Evolutionary conservation across 306 rosid species (phyloP), one percentile per base, ranked within the genome.

Genomic region (Hippophae gyantsensis): DNA sequence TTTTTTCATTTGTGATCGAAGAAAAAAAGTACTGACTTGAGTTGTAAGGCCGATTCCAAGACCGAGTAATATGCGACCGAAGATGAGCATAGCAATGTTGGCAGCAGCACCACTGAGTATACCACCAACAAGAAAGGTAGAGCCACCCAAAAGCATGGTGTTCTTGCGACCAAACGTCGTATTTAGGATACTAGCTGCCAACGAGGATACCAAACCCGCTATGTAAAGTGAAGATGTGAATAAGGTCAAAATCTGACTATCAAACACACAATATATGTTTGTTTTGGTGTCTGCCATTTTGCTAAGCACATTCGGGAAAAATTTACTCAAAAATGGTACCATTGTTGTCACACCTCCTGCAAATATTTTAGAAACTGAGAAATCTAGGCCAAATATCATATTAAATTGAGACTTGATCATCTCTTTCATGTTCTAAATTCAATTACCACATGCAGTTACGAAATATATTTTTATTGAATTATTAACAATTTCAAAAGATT

Each of bases 31-130:
- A 68, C 88, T 71, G 54, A 79, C 90, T 58, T 89, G 94, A 67
- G 75, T 83, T 6, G 94, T 85, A 67, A 89, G 85, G 27, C 94
- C 94, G 2, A 85, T 80, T 4, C 86, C 97, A 10, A 89, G 54
- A 0, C 94, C 90, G 1, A 89, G 88, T 65, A 85, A 55, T 57
- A 89, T 45, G 23, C 96, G 94, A 9, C 94, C 96, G 9, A 83
- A 40, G 47, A 89, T 85, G 62, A 85, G 86, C 94, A 85, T 85
- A 7, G 73, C 68, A 55, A 85, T 55, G 58, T 83, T 83, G 48
- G 60, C 74, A 2, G 94, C 84, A 5, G 69, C 85, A 7, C 92
- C 97, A 6, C 86, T 84, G 49, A 86, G 52, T 6, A 78, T 82
- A 50, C 79, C 81, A 0, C 95, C 97, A 5, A 42, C 71, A 8